These are phyloP conservation scores for Lecanosticta acicola DNA, from an alignment of 2,329 filamentous ascomycete genomes.

Conservation along the genomic window DNA sequence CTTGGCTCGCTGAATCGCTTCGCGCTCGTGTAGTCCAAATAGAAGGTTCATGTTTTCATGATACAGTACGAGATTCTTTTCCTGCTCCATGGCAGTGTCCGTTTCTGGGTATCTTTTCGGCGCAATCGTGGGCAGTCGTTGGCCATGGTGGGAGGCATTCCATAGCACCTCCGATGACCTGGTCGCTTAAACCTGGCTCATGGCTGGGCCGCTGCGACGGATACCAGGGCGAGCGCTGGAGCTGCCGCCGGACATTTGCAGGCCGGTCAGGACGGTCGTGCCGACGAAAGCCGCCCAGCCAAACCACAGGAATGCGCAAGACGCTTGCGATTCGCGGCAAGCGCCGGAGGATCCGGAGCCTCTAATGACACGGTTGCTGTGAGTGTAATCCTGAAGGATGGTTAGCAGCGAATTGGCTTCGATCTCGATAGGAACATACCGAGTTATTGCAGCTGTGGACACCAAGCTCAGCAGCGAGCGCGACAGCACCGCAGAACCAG, in stretches of 20 bases:
- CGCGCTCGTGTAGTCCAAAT: not conserved
- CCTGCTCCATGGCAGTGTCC: not conserved
- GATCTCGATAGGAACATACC: not conserved
- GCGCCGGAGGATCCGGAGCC: conserved; percentile 55
- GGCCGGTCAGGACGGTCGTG: conserved; percentile 50
- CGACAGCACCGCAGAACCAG: conserved; percentile 64
- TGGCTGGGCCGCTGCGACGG: conserved; percentile 44
- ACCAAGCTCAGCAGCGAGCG: conserved; percentile 63
- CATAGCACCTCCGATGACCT: no score
- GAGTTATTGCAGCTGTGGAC: conserved; percentile 56
- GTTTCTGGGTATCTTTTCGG: not conserved
- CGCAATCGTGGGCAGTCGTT: not conserved
- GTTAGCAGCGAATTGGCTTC: conserved; percentile 6
- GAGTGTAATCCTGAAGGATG: conserved; percentile 32
- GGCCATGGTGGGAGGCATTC: no score
- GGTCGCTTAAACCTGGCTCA: conserved; percentile 55
- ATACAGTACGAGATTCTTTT: not conserved
- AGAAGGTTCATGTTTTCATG: not conserved
- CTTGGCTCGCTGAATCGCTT: conserved; percentile 4
- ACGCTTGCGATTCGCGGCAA: conserved; percentile 70
- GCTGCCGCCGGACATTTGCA: conserved; percentile 50
- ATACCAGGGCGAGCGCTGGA: conserved; percentile 40
- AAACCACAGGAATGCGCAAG: conserved; percentile 74
- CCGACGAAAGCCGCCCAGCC: conserved; percentile 59
- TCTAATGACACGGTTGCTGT: conserved; percentile 39